Conservation (phyloP, 257 asterid species). For the Solanum peruvianum region DNA sequence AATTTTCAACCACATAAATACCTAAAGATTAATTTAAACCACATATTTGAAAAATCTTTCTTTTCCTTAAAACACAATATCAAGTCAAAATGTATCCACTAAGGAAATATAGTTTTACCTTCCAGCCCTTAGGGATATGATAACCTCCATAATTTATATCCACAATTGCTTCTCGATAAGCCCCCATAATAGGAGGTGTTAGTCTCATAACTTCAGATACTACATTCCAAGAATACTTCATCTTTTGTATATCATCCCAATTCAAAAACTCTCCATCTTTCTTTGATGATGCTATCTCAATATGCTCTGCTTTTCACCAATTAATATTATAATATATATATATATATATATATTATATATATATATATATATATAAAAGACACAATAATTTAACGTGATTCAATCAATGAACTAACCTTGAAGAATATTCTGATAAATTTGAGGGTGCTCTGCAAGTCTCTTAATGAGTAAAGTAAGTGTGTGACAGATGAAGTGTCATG, state of each 20-base stretch:
- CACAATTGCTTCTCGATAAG: constrained; percentile 53
- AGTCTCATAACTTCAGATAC: constrained; percentile 39
- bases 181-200: constrained; percentile 50
- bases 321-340: not conserved
- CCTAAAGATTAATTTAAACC: not conserved
- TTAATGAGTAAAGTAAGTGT: constrained; percentile 43
- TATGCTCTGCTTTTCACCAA: constrained; percentile 36
- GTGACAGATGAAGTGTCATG: constrained; percentile 10
- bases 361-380: not conserved
- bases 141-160: constrained; percentile 56
- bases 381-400: not conserved
- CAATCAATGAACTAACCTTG: constrained; percentile 17
- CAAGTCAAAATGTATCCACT: not conserved
- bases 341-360: not conserved
- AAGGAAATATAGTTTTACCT: constrained; percentile 19
- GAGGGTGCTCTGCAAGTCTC: constrained; percentile 49
- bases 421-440: constrained; percentile 45
- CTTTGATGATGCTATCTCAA: constrained; percentile 39
- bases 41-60: too few species aligned
- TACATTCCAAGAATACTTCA: not conserved
- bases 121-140: constrained; percentile 86
- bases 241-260: constrained; percentile 36
- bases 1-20: not conserved
- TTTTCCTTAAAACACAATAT: too few species aligned
- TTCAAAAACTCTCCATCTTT: constrained; percentile 32